phyloP scores from a whole-genome alignment of 2,329 filamentous ascomycete genomes.

The Daldinia eschscholtzii region DNA sequence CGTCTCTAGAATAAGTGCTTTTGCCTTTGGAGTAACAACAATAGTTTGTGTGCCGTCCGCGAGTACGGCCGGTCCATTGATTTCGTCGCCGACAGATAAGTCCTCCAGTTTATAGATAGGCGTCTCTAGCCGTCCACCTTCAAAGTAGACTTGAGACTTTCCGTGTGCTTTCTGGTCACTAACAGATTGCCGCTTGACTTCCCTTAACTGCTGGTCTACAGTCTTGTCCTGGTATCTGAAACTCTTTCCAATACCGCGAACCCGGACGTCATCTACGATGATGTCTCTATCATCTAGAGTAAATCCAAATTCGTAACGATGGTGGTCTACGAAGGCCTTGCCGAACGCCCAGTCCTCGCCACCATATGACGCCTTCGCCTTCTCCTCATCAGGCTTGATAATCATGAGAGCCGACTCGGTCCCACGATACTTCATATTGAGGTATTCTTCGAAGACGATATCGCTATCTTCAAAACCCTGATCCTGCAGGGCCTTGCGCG shows the following conservation, averaged over 20 bases:
- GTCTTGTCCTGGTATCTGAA: slow-evolving; percentile 84
- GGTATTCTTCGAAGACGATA: slow-evolving; percentile 89
- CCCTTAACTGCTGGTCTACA: slow-evolving; percentile 84
- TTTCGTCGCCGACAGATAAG: slow-evolving; percentile 76
- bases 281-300: slow-evolving; percentile 86
- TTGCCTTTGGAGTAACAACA: slow-evolving; percentile 83
- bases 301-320: slow-evolving; percentile 94
- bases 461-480: slow-evolving; percentile 83
- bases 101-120: slow-evolving; percentile 86
- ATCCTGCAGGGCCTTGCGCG: slow-evolving; percentile 72
- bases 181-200: slow-evolving; percentile 71
- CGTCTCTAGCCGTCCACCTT: slow-evolving; percentile 81
- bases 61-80: slow-evolving; percentile 86
- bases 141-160: slow-evolving; percentile 83
- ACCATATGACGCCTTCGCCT: slow-evolving; percentile 68
- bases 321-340: slow-evolving; percentile 85
- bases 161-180: slow-evolving; percentile 72
- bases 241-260: slow-evolving; percentile 89
- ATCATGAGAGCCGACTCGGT: slow-evolving; percentile 95
- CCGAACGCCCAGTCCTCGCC: slow-evolving; percentile 85
- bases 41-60: slow-evolving; percentile 93
- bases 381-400: slow-evolving; percentile 75
- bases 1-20: slow-evolving; percentile 82
- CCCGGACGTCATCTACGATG: slow-evolving; percentile 89
- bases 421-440: slow-evolving; percentile 92